These are phyloP conservation scores for Euptelea pleiosperma DNA, from an alignment of 164 flowering plant genomes.

Conservation along the genomic window DNA sequence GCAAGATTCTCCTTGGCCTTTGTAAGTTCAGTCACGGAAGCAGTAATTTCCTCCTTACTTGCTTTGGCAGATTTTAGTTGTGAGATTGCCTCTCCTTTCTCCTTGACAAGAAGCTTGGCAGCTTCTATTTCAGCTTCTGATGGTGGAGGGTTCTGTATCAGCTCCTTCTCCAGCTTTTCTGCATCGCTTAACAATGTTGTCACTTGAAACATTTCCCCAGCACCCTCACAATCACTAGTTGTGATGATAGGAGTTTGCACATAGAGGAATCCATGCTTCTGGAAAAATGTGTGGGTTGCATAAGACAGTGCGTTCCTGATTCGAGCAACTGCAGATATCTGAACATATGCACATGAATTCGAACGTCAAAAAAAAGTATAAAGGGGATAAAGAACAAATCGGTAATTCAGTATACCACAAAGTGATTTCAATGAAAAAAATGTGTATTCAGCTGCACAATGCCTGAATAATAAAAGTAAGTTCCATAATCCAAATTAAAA, in stretches of 20 bases:
- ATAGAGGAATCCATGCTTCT: slow-evolving; percentile 70
- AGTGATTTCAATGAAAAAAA: too few species aligned
- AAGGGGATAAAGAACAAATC: too few species aligned
- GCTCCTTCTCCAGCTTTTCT: slow-evolving; percentile 77
- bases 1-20: slow-evolving; percentile 67
- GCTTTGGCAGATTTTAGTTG: slow-evolving; percentile 70
- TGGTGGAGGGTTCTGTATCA: slow-evolving; percentile 75
- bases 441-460: not conserved
- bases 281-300: slow-evolving; percentile 92
- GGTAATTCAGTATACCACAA: too few species aligned
- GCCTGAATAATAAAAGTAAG: too few species aligned
- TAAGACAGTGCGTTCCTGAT: slow-evolving; percentile 80
- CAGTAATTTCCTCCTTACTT: slow-evolving; percentile 50
- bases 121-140: slow-evolving; percentile 67
- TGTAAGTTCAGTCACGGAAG: slow-evolving; percentile 59
- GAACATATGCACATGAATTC: slow-evolving; percentile 4
- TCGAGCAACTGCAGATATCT: slow-evolving; percentile 90
- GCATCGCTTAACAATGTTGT: slow-evolving; percentile 77
- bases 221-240: slow-evolving; percentile 98
- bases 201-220: slow-evolving; percentile 98
- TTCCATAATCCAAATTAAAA: too few species aligned
- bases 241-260: slow-evolving; percentile 91
- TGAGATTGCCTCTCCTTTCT: slow-evolving; percentile 64
- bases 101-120: slow-evolving; percentile 51
- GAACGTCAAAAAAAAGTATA: too few species aligned